Base-by-base conservation (phyloP, 2,329 filamentous ascomycete genomes). In the Exophiala sp. region DNA sequence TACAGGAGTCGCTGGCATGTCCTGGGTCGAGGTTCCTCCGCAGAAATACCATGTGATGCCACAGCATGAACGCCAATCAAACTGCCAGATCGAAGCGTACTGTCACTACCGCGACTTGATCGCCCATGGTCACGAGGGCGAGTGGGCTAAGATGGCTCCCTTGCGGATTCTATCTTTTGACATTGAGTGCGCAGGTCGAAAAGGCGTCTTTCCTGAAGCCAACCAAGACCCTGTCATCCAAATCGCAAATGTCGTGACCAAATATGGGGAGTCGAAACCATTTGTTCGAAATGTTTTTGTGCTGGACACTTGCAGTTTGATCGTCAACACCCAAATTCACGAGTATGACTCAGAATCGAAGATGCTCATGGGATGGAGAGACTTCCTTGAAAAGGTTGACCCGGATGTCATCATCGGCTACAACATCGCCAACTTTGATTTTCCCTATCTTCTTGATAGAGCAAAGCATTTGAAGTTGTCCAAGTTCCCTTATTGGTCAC, bases 341-440 rank as follows among this genome's bases (percentile, higher is more conserved):
- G 85, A 89, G 54, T 96, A 86, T 58, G 75, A 85, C 14, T 77
- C 79, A 37, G 93, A 98, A 66, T 81, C 85, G 47, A 82, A 89
- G 54, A 93, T 98, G 90, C 75, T 98, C n/a, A 82, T 84, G 69
- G 81, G 83, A 35, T 98, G 93, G 93, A 83, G 86, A 62, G 79
- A 94, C 52, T 98, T 98, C 58, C 69, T 98, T 13, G 78, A 94
- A 60, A 82, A 88, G 62, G 88, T 93, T 1, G 93, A 98, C 59
- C 91, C 93, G 0, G 93, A 98, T 70, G 86, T 98, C 58, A 95
- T 98, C 63, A 98, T 94, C 48, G 93, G 93, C 39, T 98, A 98
- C 82, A 98, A 98, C 68, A 98, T 95, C 70, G 75, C 87, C 65
- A 98, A 98, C 71, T 98, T 98, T 69, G 93, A 98, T 73, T 97